Base-by-base conservation (phyloP, 1,284 basidiomycete species). In the Rhodotorula sp. region DNA sequence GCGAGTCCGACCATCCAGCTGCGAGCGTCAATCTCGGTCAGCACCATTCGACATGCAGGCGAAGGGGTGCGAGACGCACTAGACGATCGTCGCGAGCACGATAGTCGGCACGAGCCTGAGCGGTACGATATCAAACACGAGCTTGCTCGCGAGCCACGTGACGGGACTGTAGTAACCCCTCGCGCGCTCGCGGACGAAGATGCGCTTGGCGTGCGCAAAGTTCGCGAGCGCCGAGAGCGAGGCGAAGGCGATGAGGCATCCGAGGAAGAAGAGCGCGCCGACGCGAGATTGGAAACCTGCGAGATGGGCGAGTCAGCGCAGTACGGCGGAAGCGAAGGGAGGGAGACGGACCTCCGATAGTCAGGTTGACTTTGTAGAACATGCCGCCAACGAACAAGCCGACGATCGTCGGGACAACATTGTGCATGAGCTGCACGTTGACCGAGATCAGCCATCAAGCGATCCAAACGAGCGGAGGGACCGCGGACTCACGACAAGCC, bases 1-100 rank as follows among this genome's bases (percentile, higher is more conserved):
- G 89, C 85, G 2, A 95, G 85, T 15, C 93, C 92, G 20, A 92
- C 91, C 92, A 95, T 92, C 89, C 91, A 95, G 78, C 94, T 74
- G 65, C 19, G 19, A 13, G 4, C 1, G 27, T 30, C 15, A 22
- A 32, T 0, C 30, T 5, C 2, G 0, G 36, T 61, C 36, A 60
- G 53, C 11, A 15, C 5, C 6, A 17, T 1, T 22, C 11, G n/a
- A 10, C 27, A 6, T 17, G 2, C 34, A 13, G 9, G 34, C 11
- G 4, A 32, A 32, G 24, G 22, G 22, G 92, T 4, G 32, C 34
- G 46, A 46, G 13, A 61, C 69, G 5, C 48, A 67, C 64, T 79
- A 47, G 78, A 79, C 63, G 68, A 72, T 62, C 56, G 47, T 74
- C 44, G 70, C 59, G 46, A 92, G 88, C 58, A 92, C 83, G 66